phyloP scores from a whole-genome alignment of 495 filamentous ascomycete genomes.

The Xanthoparmelia taractica region DNA sequence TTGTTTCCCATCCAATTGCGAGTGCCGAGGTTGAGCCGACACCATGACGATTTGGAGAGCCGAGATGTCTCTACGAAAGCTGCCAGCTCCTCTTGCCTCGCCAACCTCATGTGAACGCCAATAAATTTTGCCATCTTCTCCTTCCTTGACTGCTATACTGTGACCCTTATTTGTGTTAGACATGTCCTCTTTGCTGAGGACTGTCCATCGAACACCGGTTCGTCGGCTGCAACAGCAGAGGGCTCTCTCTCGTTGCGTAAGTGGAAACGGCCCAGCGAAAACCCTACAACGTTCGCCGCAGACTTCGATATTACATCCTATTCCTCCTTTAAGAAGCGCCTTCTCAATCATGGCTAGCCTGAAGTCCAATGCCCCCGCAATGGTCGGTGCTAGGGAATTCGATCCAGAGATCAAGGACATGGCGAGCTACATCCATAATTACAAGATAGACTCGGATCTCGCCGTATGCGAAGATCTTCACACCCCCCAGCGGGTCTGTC shows the following conservation, averaged over 20 bases:
- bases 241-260: constrained; percentile 4
- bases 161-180: not conserved
- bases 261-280: not conserved
- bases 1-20: not conserved
- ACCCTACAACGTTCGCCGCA: too few species aligned
- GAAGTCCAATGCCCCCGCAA: constrained; percentile 35
- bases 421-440: constrained; percentile 86
- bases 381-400: constrained; percentile 43
- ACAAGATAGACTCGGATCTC: constrained; percentile 81
- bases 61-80: not conserved
- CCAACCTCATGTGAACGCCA: not conserved
- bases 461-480: constrained; percentile 56
- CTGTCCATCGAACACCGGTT: constrained; percentile 7
- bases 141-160: not conserved
- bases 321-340: not conserved
- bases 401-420: constrained; percentile 93
- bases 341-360: constrained; percentile 46
- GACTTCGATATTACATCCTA: constrained; percentile 8
- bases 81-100: not conserved
- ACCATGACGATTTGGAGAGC: not conserved
- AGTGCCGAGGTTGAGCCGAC: not conserved
- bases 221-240: constrained; percentile 9
- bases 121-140: not conserved
- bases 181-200: constrained; percentile 15
- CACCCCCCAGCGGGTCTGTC: too few species aligned